phyloP scores from a whole-genome alignment of 805 yeast species.

The Vanderwaltozyma tropicalis region DNA sequence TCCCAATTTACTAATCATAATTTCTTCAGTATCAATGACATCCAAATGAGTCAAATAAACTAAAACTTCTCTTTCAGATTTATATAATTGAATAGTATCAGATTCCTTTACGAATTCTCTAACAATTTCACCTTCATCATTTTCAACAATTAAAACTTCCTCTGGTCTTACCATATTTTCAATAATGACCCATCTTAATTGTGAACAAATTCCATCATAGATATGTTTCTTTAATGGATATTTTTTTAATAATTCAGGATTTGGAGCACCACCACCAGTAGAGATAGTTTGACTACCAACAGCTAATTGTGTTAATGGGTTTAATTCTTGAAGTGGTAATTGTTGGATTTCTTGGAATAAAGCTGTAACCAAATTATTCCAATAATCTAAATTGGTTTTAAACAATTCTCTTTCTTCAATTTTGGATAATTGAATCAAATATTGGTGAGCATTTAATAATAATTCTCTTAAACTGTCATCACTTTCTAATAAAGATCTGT shows the following conservation, averaged over 20 bases:
- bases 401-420: slow-evolving; percentile 94
- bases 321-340: slow-evolving; percentile 58
- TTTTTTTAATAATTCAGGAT: slow-evolving; percentile 67
- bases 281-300: slow-evolving; percentile 27
- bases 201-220: slow-evolving; percentile 68
- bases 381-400: slow-evolving; percentile 90
- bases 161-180: slow-evolving; percentile 98
- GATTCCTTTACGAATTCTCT: slow-evolving; percentile 94
- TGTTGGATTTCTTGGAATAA: slow-evolving; percentile 79
- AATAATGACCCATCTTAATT: slow-evolving; percentile 82
- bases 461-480: slow-evolving; percentile 47
- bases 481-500: slow-evolving; percentile 51
- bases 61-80: slow-evolving; percentile 88
- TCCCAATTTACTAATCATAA: slow-evolving; percentile 85
- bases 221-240: slow-evolving; percentile 79
- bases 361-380: slow-evolving; percentile 78
- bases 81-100: slow-evolving; percentile 91
- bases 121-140: slow-evolving; percentile 98
- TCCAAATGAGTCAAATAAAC: slow-evolving; percentile 93
- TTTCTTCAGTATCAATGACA: slow-evolving; percentile 85
- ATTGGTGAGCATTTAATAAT: slow-evolving; percentile 62
- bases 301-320: slow-evolving; percentile 67
- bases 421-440: slow-evolving; percentile 73
- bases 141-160: slow-evolving; percentile 92
- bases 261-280: slow-evolving; percentile 70